Evolutionary conservation across 2,329 filamentous ascomycete species (phyloP), one percentile per base, ranked within the genome.

Genomic region (Talaromyces amestolkiae): DNA sequence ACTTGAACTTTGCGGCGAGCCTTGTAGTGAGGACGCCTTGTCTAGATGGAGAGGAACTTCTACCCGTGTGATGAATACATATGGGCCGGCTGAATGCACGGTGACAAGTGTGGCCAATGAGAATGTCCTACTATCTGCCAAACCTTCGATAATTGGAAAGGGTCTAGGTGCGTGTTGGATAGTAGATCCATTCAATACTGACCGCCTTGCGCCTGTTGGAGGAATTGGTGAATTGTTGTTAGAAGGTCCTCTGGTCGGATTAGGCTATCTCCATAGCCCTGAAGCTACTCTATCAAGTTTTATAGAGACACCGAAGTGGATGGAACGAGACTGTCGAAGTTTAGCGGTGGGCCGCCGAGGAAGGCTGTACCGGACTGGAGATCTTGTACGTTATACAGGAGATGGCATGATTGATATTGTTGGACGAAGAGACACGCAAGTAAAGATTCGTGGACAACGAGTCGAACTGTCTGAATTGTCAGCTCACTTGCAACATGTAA

Each of bases 241-340:
- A 0, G 81, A 83, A 66, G 77, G 78, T 0, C 65, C 72, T 53
- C 68, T 75, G 19, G 65, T 79, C 35, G 81, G 77, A 2, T 73
- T 76, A 41, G 82, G 81, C 0, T 85, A 85, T 63, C 65, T 83
- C 9, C 76, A 78, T 22, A 75, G 80, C 43, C 71, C 71, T 0
- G 73, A 72, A 15, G 77, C 76, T 65, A 80, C 79, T 0, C 71
- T 70, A 0, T 63, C 67, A 2, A 68, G 71, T 10, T 80, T 80
- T 61, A 75, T 79, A 19, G 66, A 77, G 9, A 70, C 77, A 60
- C 78, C 78, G 0, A 53, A 68, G 5, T 80, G 77, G 78, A 71
- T 79, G n/a, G n/a, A 17, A 15, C 13, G 31, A 64, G 72, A 15
- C 69, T 68, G 17, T 35, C 3, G 5, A n/a, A 22, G 17, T 37